Evolutionary conservation across 768 basidiomycete genomes (phyloP), one percentile per base, ranked within the genome.

Genomic region (Lactarius vividus): DNA sequence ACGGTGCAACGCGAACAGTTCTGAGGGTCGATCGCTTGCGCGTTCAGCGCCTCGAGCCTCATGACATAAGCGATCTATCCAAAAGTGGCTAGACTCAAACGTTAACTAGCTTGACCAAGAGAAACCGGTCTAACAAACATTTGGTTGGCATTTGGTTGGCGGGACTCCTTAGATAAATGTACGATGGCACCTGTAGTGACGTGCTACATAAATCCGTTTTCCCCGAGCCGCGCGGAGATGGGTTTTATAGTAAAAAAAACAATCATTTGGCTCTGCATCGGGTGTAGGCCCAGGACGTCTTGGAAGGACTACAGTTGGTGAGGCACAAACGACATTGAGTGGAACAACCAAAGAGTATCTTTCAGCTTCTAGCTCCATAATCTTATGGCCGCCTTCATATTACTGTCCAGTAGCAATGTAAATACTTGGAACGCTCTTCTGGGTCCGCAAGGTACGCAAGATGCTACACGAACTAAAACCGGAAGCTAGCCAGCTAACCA

Each of bases 1-100:
- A 31, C 31, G 15, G 23, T 44, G 31, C 8, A 16, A 49, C 23
- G 28, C 26, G 33, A n/a, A 39, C 2, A 3, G 23, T 26, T 28
- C 26, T 26, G 49, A 52, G 46, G 11, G 46, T 49, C n/a, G 37
- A 15, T 15, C 37, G 65, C 65, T 62, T 66, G 65, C 65, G 65
- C 61, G 65, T 66, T 62, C 61, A 42, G 49, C 35, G 49, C 49
- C 54, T 16, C 0, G 29, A 6, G 23, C 29, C 26, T 40, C 56
- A 57, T 62, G 37, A 62, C 55, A 53, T 65, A 65, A 65, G 59
- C 59, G 3, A 65, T 13, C 23, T 15, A 18, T 28, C 26, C 23
- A 40, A 11, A n/a, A 39, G 37, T 16, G 37, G 37, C 15, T 39
- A 39, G 15, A 39, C 37, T 39, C 37, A 39, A 39, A 39, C 37